phyloP scores from a whole-genome alignment of 352 stramenopile species.

The Globisporangium cylindrosporum region DNA sequence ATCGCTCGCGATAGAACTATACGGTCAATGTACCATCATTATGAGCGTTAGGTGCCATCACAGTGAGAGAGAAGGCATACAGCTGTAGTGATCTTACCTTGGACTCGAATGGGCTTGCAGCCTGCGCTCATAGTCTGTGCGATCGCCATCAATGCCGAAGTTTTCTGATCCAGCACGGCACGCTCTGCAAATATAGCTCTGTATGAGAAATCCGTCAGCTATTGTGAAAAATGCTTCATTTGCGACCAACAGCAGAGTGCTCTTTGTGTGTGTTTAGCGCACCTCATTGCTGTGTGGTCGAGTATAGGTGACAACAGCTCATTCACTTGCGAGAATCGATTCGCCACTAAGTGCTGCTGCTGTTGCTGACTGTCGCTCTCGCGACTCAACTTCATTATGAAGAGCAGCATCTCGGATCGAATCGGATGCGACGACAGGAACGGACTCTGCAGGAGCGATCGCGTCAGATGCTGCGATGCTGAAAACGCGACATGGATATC shows the following conservation, averaged over 20 bases:
- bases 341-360: constrained; percentile 11
- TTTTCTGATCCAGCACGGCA: constrained; percentile 19
- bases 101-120: constrained; percentile 30
- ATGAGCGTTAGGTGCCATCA: neutral
- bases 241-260: neutral
- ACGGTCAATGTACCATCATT: neutral
- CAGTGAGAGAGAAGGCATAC: neutral
- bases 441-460: constrained; percentile 50
- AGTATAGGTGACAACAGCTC: neutral
- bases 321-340: neutral
- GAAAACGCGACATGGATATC: neutral
- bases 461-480: constrained; percentile 35
- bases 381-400: constrained; percentile 28
- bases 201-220: neutral
- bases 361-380: neutral
- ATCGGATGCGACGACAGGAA: constrained; percentile 44
- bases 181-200: constrained; percentile 31
- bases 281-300: constrained; percentile 5
- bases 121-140: constrained; percentile 28
- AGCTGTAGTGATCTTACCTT: constrained; percentile 23
- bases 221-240: neutral
- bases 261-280: neutral
- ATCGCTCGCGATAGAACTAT: constrained; percentile 32
- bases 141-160: constrained; percentile 28
- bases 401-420: constrained; percentile 34